Conservation (phyloP, 495 filamentous ascomycete species). For the Corynascus novoguineensis region DNA sequence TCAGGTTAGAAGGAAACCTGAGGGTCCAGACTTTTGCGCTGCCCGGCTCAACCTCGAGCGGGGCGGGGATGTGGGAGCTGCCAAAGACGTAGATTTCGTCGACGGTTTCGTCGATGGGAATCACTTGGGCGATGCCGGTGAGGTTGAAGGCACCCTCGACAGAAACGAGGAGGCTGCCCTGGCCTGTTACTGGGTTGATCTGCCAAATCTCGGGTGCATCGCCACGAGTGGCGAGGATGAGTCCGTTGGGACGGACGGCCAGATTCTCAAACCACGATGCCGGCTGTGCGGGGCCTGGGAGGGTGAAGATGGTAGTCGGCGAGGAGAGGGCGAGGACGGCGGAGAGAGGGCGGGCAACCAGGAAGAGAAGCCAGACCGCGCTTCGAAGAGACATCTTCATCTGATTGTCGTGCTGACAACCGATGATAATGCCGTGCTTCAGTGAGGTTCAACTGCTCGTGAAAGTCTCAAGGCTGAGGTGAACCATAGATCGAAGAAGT, state of each 20-base stretch:
- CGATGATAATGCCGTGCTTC: no score
- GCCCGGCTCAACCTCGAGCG: constrained; percentile 25
- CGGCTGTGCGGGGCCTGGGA: neutral
- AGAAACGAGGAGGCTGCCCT: constrained; percentile 26
- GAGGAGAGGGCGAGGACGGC: neutral
- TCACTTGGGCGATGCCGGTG: constrained; percentile 40
- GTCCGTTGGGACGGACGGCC: constrained; percentile 26
- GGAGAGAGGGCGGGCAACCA: neutral
- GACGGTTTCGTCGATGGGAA: constrained; percentile 4
- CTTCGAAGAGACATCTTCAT: neutral
- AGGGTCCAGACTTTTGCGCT: constrained; percentile 40
- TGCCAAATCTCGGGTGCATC: constrained; percentile 31
- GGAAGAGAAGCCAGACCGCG: neutral
- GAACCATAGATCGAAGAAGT: no score
- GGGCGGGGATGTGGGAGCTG: constrained; percentile 35
- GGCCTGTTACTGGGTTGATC: constrained; percentile 32
- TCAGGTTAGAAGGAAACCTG: constrained; percentile 21
- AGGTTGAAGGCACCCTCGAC: constrained; percentile 35
- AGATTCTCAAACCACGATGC: constrained; percentile 32
- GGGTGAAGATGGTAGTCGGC: constrained; percentile 5
- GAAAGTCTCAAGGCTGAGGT: no score
- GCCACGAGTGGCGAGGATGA: constrained; percentile 6
- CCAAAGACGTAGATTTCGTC: constrained; percentile 40
- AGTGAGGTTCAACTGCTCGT: no score
- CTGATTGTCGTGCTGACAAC: neutral